A percentile compares a stretch with the other conserved stretches of the same genome.
Evolutionary conservation across 495 filamentous ascomycete genomes (phyloP).

Genomic region (Penicillium tannophilum): DNA sequence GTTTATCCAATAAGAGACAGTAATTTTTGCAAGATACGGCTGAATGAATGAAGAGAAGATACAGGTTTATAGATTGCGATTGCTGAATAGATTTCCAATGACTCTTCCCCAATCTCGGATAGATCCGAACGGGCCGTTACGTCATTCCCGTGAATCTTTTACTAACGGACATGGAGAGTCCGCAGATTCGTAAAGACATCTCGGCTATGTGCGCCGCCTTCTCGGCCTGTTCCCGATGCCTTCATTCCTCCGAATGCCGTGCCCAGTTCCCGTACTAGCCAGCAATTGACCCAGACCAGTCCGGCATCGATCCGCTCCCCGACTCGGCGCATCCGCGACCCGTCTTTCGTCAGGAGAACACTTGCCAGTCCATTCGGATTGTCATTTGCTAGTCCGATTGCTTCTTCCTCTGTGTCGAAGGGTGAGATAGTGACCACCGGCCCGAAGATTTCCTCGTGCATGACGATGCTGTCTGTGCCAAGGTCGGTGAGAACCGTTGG

Average conservation of each 20-base stretch:
- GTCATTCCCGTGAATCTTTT: not conserved
- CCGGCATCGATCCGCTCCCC: conserved; percentile 23
- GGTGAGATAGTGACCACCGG: conserved; percentile 50
- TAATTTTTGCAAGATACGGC: not conserved
- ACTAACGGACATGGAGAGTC: conserved; percentile 21
- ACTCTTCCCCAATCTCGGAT: conserved; percentile 5
- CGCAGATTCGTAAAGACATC: conserved; percentile 25
- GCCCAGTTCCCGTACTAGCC: conserved; percentile 20
- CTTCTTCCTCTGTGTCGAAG: conserved; percentile 59
- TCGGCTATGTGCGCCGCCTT: conserved; percentile 21
- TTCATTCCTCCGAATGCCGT: conserved; percentile 28
- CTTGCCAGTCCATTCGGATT: conserved; percentile 42
- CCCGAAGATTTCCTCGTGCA: conserved; percentile 57
- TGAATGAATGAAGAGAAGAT: not conserved
- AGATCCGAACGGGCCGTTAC: conserved; percentile 10
- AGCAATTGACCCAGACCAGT: conserved; percentile 26
- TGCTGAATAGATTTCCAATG: not conserved
- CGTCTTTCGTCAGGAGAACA: conserved; percentile 21
- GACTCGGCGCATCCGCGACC: conserved; percentile 18
- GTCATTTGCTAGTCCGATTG: conserved; percentile 51
- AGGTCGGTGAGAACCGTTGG: conserved; percentile 48
- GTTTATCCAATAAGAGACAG: not conserved
- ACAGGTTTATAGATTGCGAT: not conserved
- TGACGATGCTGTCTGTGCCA: conserved; percentile 23
- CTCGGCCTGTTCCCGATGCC: conserved; percentile 20